phyloP scores from a whole-genome alignment of 192 early-diverging fungal genomes.

The Backusella mclennaniae region DNA sequence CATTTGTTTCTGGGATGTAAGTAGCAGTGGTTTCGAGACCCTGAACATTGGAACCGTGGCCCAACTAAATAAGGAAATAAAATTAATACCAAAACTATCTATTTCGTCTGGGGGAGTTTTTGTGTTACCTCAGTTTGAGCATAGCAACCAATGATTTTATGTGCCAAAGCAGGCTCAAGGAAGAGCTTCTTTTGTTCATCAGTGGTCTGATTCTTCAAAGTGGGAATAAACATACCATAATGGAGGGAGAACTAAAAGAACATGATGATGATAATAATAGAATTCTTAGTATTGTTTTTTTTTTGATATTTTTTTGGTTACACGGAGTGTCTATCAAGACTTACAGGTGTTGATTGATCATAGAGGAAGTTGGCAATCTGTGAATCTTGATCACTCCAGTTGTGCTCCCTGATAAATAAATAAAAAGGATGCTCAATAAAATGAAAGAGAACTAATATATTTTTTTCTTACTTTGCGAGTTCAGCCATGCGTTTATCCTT shows the following conservation, averaged over 20 bases:
- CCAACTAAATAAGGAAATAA: conserved; percentile 23
- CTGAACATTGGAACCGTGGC: conserved; percentile 81
- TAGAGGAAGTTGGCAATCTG: conserved; percentile 49
- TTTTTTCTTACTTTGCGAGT: conserved; percentile 47
- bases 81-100: background rate
- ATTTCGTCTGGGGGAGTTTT: background rate
- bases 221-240: conserved; percentile 81
- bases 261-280: background rate
- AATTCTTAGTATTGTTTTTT: background rate
- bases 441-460: background rate
- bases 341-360: conserved; percentile 60
- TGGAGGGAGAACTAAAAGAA: conserved; percentile 64
- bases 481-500: conserved; percentile 65
- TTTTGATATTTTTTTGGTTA: background rate
- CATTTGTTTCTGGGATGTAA: conserved; percentile 76
- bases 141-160: conserved; percentile 84
- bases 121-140: conserved; percentile 69
- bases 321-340: background rate
- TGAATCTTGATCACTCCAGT: conserved; percentile 52
- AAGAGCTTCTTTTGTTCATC: conserved; percentile 79
- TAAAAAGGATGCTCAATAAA: background rate
- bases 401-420: conserved; percentile 41
- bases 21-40: conserved; percentile 89
- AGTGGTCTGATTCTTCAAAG: conserved; percentile 69
- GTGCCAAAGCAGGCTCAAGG: conserved; percentile 65